Conservation (phyloP, 2,329 filamentous ascomycete genomes). For the Incumbomyces lentus region DNA sequence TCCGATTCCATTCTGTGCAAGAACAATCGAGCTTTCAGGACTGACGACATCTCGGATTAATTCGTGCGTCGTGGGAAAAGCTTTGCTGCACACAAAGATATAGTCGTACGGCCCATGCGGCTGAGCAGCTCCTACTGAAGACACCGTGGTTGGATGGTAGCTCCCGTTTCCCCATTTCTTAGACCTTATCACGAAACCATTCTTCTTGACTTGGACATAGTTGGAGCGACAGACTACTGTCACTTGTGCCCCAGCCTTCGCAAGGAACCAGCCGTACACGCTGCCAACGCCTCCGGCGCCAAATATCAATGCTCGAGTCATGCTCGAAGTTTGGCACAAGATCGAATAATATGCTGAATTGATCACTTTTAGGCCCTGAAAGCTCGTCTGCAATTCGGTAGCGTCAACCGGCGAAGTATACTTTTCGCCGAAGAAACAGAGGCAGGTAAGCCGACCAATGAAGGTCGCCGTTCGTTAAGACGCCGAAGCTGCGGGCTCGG, state of each 20-base stretch:
- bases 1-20: constrained; percentile 54
- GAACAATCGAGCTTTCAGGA: constrained; percentile 40
- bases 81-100: constrained; percentile 41
- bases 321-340: no score
- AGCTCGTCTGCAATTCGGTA: no score
- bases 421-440: no score
- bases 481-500: no score
- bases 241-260: constrained; percentile 19
- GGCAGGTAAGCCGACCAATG: no score
- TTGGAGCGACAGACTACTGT: constrained; percentile 25
- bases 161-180: constrained; percentile 13
- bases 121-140: constrained; percentile 28
- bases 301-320: constrained; percentile 14
- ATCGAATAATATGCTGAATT: no score
- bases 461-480: no score
- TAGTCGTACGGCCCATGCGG: constrained; percentile 38
- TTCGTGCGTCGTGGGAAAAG: constrained; percentile 42
- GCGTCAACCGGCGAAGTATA: no score
- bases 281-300: constrained; percentile 23
- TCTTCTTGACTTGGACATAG: constrained; percentile 18
- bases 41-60: constrained; percentile 41
- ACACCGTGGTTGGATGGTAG: constrained; percentile 30
- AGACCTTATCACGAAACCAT: constrained; percentile 18
- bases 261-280: constrained; percentile 21
- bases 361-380: no score